phyloP scores from a whole-genome alignment of 2,329 filamentous ascomycete genomes.

The Botrytis paeoniae region DNA sequence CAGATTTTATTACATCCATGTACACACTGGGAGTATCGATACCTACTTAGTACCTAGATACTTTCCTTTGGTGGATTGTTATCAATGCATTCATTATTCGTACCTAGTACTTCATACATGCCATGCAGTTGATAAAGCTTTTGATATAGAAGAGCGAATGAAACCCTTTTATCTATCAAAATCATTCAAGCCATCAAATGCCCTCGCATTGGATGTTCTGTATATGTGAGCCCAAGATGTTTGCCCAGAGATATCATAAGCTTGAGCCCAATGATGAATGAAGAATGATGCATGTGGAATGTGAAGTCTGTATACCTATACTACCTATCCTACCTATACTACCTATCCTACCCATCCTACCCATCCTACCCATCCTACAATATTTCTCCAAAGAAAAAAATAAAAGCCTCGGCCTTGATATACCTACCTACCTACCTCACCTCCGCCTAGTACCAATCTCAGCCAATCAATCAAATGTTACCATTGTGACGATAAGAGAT shows the following conservation, averaged over 20 bases:
- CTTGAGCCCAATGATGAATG: background rate
- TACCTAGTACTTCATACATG: background rate
- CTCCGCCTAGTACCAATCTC: background rate
- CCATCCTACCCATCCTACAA: background rate
- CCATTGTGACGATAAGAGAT: conserved; percentile 3
- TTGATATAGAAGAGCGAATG: background rate
- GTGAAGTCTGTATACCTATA: background rate
- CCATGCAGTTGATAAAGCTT: background rate
- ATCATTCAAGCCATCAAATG: background rate
- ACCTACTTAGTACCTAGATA: background rate
- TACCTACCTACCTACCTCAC: background rate
- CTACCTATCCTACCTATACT: too few species aligned
- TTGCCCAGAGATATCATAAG: background rate
- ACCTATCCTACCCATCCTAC: background rate
- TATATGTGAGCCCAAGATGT: background rate
- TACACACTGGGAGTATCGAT: background rate
- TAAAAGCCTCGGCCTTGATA: background rate
- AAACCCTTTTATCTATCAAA: background rate
- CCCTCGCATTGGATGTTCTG: background rate
- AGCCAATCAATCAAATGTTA: background rate
- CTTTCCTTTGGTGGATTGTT: background rate
- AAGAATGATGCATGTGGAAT: background rate
- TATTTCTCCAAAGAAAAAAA: background rate
- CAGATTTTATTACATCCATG: background rate
- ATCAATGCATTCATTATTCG: background rate